Conservation (phyloP, 805 yeast genomes). For the Ogataea allantospora region DNA sequence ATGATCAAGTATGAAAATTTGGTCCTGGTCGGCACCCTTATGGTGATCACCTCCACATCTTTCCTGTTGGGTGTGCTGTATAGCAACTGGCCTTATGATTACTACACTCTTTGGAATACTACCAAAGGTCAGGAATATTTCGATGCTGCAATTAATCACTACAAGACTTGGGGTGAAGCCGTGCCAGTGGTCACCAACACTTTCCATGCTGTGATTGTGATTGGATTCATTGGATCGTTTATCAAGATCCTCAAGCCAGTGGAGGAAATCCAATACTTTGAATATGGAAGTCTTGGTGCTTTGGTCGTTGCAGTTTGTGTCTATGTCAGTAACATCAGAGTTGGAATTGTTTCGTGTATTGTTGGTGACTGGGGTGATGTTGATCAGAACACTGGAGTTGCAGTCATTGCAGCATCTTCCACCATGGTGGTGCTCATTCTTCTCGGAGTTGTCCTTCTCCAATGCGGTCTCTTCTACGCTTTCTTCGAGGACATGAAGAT, state of each 20-base stretch:
- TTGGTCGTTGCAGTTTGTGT: constrained; percentile 71
- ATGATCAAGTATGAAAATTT: constrained; percentile 31
- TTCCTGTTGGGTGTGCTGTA: constrained; percentile 79
- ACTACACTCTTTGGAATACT: constrained; percentile 66
- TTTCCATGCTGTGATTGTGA: constrained; percentile 55
- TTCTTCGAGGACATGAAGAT: constrained; percentile 28
- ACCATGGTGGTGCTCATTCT: constrained; percentile 69
- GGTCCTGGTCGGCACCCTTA: constrained; percentile 34
- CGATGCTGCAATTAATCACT: constrained; percentile 66
- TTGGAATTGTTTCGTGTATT: constrained; percentile 69
- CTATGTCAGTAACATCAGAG: constrained; percentile 81
- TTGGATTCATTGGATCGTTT: constrained; percentile 73
- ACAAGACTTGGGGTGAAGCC: constrained; percentile 65
- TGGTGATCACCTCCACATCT: constrained; percentile 47
- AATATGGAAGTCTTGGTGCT: constrained; percentile 80
- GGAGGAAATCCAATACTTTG: constrained; percentile 82
- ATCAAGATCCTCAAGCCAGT: constrained; percentile 84
- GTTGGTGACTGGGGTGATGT: constrained; percentile 93
- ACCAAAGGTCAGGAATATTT: constrained; percentile 51
- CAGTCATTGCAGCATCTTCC: constrained; percentile 88
- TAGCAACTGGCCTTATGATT: constrained; percentile 81
- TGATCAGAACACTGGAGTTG: constrained; percentile 77
- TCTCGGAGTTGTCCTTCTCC: constrained; percentile 78
- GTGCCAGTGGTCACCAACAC: constrained; percentile 59
- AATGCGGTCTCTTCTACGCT: constrained; percentile 88